phyloP scores from a whole-genome alignment of 768 basidiomycete genomes.

The Tylopilus vinaceipallidus region DNA sequence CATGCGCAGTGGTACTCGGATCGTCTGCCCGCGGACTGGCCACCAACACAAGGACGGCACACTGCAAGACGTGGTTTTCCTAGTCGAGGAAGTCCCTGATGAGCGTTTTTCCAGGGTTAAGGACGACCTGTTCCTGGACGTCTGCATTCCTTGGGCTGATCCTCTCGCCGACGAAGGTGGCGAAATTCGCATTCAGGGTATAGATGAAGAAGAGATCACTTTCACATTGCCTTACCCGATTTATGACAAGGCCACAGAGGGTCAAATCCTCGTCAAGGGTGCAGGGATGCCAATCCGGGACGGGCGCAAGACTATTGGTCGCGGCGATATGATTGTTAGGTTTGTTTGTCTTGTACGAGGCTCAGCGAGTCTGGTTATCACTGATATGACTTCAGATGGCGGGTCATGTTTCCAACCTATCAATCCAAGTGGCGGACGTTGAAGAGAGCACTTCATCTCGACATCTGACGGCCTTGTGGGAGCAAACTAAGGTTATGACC shows the following conservation, averaged over 20 bases:
- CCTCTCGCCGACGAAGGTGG: constrained; percentile 46
- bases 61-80: constrained; percentile 65
- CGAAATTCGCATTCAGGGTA: constrained; percentile 48
- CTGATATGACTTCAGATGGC: constrained; percentile 25
- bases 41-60: constrained; percentile 57
- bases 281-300: constrained; percentile 70
- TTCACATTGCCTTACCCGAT: constrained; percentile 54
- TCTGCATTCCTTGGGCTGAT: constrained; percentile 58
- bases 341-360: constrained; percentile 26
- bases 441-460: constrained; percentile 28
- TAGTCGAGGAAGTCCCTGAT: constrained; percentile 59
- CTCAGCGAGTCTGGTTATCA: background rate
- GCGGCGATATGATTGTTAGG: constrained; percentile 65
- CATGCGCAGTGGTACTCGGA: constrained; percentile 57
- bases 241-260: constrained; percentile 46
- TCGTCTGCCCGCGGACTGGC: constrained; percentile 62
- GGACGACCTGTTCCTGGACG: constrained; percentile 54
- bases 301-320: constrained; percentile 49
- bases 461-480: constrained; percentile 19
- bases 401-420: constrained; percentile 30
- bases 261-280: constrained; percentile 49
- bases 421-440: constrained; percentile 33
- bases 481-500: constrained; percentile 12
- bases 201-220: constrained; percentile 55
- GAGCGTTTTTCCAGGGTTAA: constrained; percentile 54